Conservation (phyloP, 495 filamentous ascomycete genomes). For the Penicillium arizonense region DNA sequence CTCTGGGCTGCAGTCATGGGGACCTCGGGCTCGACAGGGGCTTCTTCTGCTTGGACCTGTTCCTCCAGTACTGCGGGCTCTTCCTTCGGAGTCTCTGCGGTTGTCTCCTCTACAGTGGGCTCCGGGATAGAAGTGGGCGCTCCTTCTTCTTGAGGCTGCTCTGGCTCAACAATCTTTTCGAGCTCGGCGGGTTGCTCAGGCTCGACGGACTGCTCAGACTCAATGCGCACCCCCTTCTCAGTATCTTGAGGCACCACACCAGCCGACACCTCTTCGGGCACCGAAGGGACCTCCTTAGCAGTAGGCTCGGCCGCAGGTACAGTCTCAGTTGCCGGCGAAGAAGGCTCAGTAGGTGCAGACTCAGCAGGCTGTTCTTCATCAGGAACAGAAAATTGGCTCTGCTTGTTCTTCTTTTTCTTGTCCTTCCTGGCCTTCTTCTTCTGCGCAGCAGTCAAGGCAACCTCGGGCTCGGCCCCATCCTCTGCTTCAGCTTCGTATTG, state of each 20-base stretch:
- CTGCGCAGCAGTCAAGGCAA: slow-evolving; percentile 19
- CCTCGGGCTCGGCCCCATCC: slow-evolving; percentile 20
- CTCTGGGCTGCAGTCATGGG: slow-evolving; percentile 27
- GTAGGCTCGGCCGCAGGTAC: slow-evolving; percentile 1
- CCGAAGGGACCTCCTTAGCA: neutral
- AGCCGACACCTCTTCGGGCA: neutral
- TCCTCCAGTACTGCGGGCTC: neutral
- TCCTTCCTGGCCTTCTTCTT: slow-evolving; percentile 44
- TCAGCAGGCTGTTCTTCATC: slow-evolving; percentile 18
- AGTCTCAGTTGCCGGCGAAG: slow-evolving; percentile 7
- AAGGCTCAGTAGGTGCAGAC: neutral
- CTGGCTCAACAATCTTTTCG: neutral
- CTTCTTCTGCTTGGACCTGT: neutral
- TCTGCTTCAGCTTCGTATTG: slow-evolving; percentile 1
- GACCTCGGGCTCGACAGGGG: slow-evolving; percentile 13
- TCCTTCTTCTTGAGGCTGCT: neutral
- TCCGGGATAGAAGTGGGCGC: neutral
- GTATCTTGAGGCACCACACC: neutral
- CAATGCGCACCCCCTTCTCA: neutral
- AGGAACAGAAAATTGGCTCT: slow-evolving; percentile 14
- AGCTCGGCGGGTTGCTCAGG: slow-evolving; percentile 2
- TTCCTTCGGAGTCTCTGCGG: neutral
- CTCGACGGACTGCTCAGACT: neutral
- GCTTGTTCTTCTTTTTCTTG: slow-evolving; percentile 31
- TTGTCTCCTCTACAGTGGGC: neutral